Evolutionary conservation across 1,284 basidiomycete genomes (phyloP).

Genomic region (Cryptococcus floricola): DNA sequence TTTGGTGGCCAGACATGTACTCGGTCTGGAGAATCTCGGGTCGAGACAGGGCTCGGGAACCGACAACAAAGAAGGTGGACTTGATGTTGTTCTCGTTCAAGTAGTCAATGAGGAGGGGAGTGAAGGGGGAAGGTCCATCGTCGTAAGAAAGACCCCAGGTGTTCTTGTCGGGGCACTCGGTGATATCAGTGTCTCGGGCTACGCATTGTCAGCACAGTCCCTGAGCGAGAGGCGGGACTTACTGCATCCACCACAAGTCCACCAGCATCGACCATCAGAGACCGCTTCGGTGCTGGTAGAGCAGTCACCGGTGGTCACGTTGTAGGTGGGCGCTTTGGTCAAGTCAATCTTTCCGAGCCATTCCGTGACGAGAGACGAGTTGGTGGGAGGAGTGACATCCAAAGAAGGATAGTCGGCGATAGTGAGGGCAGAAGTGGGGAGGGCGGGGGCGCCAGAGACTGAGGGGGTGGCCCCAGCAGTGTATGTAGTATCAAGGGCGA

Average conservation of each 20-base stretch:
- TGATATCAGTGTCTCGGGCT: constrained; percentile 65
- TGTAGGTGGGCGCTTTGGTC: constrained; percentile 35
- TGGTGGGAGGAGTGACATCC: constrained; percentile 63
- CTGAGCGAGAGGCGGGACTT: constrained; percentile 7
- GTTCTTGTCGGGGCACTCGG: constrained; percentile 69
- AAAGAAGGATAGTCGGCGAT: constrained; percentile 61
- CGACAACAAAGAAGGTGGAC: constrained; percentile 89
- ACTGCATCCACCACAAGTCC: constrained; percentile 78
- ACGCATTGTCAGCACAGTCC: not conserved
- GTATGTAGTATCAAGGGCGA: constrained; percentile 51
- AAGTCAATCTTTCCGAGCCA: constrained; percentile 61
- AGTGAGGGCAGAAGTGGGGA: constrained; percentile 37
- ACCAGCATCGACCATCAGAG: constrained; percentile 69
- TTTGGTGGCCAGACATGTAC: constrained; percentile 79
- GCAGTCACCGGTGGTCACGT: constrained; percentile 51
- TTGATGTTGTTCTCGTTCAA: constrained; percentile 62
- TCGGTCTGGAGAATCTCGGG: constrained; percentile 74
- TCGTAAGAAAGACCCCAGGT: constrained; percentile 61
- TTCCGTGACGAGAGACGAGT: constrained; percentile 64
- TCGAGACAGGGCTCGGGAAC: constrained; percentile 78
- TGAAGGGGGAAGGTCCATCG: constrained; percentile 67
- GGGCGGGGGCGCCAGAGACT: constrained; percentile 46
- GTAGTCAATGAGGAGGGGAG: constrained; percentile 54
- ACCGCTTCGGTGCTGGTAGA: constrained; percentile 60
- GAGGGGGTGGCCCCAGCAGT: constrained; percentile 41